Base-by-base conservation (phyloP, 495 filamentous ascomycete genomes). In the Aspergillus nidulans region DNA sequence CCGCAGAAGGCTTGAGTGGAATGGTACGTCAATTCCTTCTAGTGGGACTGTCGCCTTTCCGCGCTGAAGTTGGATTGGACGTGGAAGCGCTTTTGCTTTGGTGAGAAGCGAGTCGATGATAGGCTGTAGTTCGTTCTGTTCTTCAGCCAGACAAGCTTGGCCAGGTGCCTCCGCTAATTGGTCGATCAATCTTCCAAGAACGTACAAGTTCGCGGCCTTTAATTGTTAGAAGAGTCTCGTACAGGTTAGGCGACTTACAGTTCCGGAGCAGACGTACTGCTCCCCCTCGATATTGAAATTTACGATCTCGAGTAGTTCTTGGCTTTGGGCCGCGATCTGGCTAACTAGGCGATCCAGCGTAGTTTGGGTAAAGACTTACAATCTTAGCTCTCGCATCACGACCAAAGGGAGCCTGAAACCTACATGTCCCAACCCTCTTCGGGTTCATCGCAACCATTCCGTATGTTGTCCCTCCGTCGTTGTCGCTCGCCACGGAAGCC, bases 251-350 rank as follows among this genome's bases (percentile, higher is more conserved):
- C 16, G 16, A 56, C 63, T 34, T 65, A 70, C 69, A 24, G 63
- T 56, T 19, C 74, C 70, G 2, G 73, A 69, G 59, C 74, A 76
- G 24, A 77, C 73, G 60, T 77, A 77, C 53, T 77, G 74, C 51
- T 64, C 56, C 13, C 60, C 58, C 1, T 61, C 43, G 6, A 76
- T 50, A 49, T 77, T 77, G 60, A 61, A 68, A 43, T 77, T 77
- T 8, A 77, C 74, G 40, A 77, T 69, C 39, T 76, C 72, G 5
- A 76, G 61, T 8, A 75, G 47, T 18, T 54, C 47, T 8, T 47
- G 41, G 16, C 62, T 72, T 15, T 48, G 43, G 4, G 21, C 2
- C 15, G 59, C 53, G 23, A 75, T 61, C 13, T 44, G 50, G 12
- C 55, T 34, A 10, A 70, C 64, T 9, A 72, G 20, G n/a, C 34